These are phyloP conservation scores for Begonia masoniana DNA, from an alignment of 306 rosid genomes.

Conservation along the genomic window DNA sequence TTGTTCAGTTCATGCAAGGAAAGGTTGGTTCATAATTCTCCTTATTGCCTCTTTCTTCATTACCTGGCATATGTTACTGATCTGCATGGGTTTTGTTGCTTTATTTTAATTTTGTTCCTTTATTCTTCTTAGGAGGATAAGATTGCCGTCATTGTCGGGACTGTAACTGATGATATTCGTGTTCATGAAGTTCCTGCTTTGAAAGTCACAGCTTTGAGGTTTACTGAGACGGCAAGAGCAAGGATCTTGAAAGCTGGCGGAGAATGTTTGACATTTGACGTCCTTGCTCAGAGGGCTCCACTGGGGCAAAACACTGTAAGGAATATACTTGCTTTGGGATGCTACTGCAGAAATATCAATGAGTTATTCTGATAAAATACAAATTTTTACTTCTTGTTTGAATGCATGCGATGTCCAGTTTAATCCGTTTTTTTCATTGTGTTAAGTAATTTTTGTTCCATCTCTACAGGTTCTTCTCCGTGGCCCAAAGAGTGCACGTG, in stretches of 20 bases:
- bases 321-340: background rate
- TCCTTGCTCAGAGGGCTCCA: slow-evolving; percentile 50
- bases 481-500: slow-evolving; percentile 52
- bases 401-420: no score
- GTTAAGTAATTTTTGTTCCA: background rate
- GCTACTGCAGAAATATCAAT: background rate
- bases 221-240: slow-evolving; percentile 62
- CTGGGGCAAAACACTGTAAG: slow-evolving; percentile 54
- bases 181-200: slow-evolving; percentile 35
- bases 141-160: slow-evolving; percentile 47
- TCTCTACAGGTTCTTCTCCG: slow-evolving; percentile 40
- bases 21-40: slow-evolving; percentile 15
- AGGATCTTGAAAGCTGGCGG: slow-evolving; percentile 69
- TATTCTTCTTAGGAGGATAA: slow-evolving; percentile 23
- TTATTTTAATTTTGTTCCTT: background rate
- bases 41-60: background rate
- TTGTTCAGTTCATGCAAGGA: slow-evolving; percentile 40
- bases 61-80: background rate
- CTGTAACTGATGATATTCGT: slow-evolving; percentile 45
- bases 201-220: slow-evolving; percentile 54
- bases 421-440: no score
- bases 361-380: background rate
- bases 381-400: no score
- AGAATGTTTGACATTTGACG: slow-evolving; percentile 49
- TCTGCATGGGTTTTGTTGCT: no score